Evolutionary conservation across 441 rosid genomes (phyloP).

Genomic region (Hura crepitans): DNA sequence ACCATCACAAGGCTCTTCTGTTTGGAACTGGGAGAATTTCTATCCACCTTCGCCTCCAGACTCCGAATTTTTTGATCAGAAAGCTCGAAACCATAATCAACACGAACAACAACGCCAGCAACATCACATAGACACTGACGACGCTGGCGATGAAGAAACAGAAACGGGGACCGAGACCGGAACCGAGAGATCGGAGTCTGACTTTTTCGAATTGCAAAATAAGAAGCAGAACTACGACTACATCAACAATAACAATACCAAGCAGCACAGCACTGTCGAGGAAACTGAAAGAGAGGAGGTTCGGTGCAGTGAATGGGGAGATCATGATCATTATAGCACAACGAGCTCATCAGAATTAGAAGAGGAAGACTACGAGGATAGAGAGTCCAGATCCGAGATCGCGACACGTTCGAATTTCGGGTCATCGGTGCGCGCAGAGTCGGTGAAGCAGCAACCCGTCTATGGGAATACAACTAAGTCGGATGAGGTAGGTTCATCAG

Average conservation of each 20-base stretch:
- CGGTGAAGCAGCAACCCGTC: slow-evolving; percentile 36
- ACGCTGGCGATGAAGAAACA: slow-evolving; percentile 27
- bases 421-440: slow-evolving; percentile 37
- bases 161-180: slow-evolving; percentile 44
- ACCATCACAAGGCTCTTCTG: slow-evolving; percentile 83
- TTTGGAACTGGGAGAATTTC: slow-evolving; percentile 95
- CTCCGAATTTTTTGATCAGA: slow-evolving; percentile 65
- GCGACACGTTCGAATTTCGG: slow-evolving; percentile 61
- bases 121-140: slow-evolving; percentile 30
- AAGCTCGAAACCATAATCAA: slow-evolving; percentile 35
- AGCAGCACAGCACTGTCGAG: slow-evolving; percentile 27
- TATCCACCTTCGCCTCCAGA: slow-evolving; percentile 92
- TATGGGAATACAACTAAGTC: slow-evolving; percentile 32
- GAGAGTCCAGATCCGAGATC: slow-evolving; percentile 61
- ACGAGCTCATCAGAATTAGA: slow-evolving; percentile 52
- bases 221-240: slow-evolving; percentile 19
- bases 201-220: slow-evolving; percentile 37
- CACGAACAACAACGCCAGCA: slow-evolving; percentile 22
- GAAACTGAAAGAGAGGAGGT: slow-evolving; percentile 88
- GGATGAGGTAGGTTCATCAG: slow-evolving; percentile 50
- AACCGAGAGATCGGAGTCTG: slow-evolving; percentile 67
- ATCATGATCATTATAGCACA: slow-evolving; percentile 60
- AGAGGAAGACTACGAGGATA: slow-evolving; percentile 40
- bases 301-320: slow-evolving; percentile 91
- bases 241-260: slow-evolving; percentile 17